phyloP scores from a whole-genome alignment of 73 alveolate species.

The Durusdinium trenchii region DNA sequence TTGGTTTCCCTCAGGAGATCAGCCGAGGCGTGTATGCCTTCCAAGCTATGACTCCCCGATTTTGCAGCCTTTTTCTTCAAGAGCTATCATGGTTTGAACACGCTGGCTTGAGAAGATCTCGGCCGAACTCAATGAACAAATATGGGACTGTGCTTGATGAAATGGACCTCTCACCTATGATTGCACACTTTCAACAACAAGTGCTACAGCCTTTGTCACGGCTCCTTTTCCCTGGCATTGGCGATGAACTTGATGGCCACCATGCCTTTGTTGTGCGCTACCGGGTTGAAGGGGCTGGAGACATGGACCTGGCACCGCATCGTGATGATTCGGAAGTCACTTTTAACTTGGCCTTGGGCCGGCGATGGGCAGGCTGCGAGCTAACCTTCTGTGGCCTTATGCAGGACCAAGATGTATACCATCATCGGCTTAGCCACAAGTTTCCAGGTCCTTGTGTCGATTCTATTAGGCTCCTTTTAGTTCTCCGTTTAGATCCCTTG shows the following conservation, averaged over 20 bases:
- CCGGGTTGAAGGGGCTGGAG: background rate
- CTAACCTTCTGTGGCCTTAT: constrained; percentile 74
- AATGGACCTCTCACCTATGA: constrained; percentile 12
- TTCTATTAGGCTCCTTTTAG: background rate
- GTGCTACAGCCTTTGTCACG: constrained; percentile 70
- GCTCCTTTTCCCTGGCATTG: constrained; percentile 44
- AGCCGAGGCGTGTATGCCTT: constrained; percentile 47
- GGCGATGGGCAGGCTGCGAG: constrained; percentile 50
- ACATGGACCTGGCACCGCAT: constrained; percentile 50
- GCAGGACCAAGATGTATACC: constrained; percentile 79
- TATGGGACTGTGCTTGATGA: constrained; percentile 58
- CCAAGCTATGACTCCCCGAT: constrained; percentile 11
- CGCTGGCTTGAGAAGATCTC: background rate
- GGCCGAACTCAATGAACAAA: constrained; percentile 73
- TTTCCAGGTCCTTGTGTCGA: constrained; percentile 2
- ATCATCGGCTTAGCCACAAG: constrained; percentile 29
- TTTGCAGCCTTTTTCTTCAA: constrained; percentile 35
- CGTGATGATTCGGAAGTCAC: constrained; percentile 80
- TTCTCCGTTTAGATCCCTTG: background rate
- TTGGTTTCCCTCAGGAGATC: constrained; percentile 26
- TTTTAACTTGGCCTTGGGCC: constrained; percentile 56
- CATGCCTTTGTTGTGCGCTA: constrained; percentile 64
- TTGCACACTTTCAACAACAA: constrained; percentile 4
- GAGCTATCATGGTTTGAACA: background rate
- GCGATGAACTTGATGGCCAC: constrained; percentile 49